These are phyloP conservation scores for Pyrenula aspistea DNA, from an alignment of 495 filamentous ascomycete genomes.

Conservation along the genomic window DNA sequence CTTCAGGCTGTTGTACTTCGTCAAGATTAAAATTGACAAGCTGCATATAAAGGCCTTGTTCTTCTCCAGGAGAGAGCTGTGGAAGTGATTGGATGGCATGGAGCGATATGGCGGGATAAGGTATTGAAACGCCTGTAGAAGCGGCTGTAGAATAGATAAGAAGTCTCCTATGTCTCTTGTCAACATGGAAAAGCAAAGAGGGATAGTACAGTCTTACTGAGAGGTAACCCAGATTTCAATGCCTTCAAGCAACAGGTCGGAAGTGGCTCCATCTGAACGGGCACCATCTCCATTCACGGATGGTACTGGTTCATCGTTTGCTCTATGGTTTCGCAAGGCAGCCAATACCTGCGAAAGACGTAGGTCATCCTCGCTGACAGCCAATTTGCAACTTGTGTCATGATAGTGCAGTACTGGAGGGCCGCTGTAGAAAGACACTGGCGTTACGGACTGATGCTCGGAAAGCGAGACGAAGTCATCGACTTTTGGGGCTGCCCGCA, in stretches of 20 bases:
- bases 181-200: constrained; percentile 11
- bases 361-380: constrained; percentile 32
- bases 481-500: constrained; percentile 33
- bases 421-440: constrained; percentile 65
- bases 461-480: constrained; percentile 58
- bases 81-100: constrained; percentile 69
- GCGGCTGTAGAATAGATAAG: constrained; percentile 53
- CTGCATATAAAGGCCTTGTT: constrained; percentile 67
- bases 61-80: constrained; percentile 22
- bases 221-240: constrained; percentile 73
- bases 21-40: background rate
- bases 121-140: constrained; percentile 58
- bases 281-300: constrained; percentile 1
- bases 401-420: constrained; percentile 75
- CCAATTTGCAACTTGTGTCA: constrained; percentile 46
- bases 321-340: constrained; percentile 14
- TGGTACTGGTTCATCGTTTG: constrained; percentile 7
- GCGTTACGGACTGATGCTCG: constrained; percentile 76
- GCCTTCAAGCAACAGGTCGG: constrained; percentile 26
- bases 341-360: constrained; percentile 16
- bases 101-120: constrained; percentile 77
- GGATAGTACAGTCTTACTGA: too few relatives aligned
- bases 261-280: constrained; percentile 1
- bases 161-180: constrained; percentile 57
- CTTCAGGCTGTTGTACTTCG: constrained; percentile 44